A percentile compares a stretch with the other conserved stretches of the same genome.
Conservation (phyloP, 768 basidiomycete species). For the Tephrocybe sp. region DNA sequence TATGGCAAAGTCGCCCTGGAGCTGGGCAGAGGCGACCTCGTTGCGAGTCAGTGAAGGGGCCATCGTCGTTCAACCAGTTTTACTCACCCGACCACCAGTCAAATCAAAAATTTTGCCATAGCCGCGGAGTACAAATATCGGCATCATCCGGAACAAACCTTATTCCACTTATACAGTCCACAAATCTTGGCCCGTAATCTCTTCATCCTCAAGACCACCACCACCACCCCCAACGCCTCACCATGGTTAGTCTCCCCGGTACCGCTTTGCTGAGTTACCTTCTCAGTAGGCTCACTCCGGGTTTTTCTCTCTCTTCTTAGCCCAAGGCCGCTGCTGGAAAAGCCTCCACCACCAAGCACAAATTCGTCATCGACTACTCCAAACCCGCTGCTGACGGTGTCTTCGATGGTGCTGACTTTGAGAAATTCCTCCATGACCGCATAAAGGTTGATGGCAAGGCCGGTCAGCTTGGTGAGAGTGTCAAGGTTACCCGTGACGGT, state of each 20-base stretch:
- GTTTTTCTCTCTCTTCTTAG: slow-evolving; percentile 38
- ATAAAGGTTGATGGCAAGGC: slow-evolving; percentile 92
- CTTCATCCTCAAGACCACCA: slow-evolving; percentile 29
- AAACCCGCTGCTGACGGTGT: slow-evolving; percentile 63
- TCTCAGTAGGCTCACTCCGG: slow-evolving; percentile 86
- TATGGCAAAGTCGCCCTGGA: slow-evolving; percentile 74
- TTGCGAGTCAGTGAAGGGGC: slow-evolving; percentile 55
- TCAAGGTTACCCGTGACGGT: slow-evolving; percentile 90
- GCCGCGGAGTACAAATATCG: slow-evolving; percentile 16
- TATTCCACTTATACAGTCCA: slow-evolving; percentile 55
- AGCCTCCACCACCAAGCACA: slow-evolving; percentile 57
- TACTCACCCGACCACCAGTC: not conserved
- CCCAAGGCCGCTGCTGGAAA: slow-evolving; percentile 59
- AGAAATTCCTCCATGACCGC: slow-evolving; percentile 91
- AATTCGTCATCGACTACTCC: slow-evolving; percentile 85
- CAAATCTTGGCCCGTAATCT: slow-evolving; percentile 14
- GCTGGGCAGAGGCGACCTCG: slow-evolving; percentile 72
- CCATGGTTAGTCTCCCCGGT: slow-evolving; percentile 70
- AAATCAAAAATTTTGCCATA: slow-evolving; percentile 14
- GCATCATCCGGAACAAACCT: slow-evolving; percentile 27
- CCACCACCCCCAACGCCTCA: slow-evolving; percentile 24
- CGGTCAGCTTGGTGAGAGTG: slow-evolving; percentile 86
- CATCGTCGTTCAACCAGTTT: slow-evolving; percentile 20
- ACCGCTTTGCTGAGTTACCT: slow-evolving; percentile 86
- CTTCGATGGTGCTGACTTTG: slow-evolving; percentile 60